phyloP scores from a whole-genome alignment of 2,329 filamentous ascomycete genomes.

The Botrytis tulipae region DNA sequence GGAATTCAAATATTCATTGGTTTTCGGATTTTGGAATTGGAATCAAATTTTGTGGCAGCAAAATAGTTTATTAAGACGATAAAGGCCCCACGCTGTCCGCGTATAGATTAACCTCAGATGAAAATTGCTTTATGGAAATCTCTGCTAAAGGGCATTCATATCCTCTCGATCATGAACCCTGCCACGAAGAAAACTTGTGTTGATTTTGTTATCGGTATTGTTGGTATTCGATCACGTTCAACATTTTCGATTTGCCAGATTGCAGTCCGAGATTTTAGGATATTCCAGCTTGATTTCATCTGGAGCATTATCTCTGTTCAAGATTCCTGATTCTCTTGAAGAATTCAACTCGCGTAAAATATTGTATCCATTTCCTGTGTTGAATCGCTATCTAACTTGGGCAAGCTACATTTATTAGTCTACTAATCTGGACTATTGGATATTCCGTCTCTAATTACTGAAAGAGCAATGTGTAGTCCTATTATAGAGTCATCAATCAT shows the following conservation, averaged over 20 bases:
- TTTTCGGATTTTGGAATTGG: accelerated
- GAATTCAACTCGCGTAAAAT: not conserved
- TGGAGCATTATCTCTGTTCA: not conserved
- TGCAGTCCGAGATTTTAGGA: not conserved
- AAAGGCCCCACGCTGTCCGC: no score
- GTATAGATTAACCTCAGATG: not conserved
- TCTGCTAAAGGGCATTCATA: not conserved
- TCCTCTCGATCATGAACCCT: not conserved
- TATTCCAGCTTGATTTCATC: not conserved
- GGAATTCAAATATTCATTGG: not conserved
- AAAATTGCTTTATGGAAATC: not conserved
- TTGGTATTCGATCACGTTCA: not conserved
- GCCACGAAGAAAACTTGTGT: not conserved
- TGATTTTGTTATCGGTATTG: not conserved
- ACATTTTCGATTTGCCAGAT: not conserved
- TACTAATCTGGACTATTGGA: not conserved
- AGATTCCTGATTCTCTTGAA: not conserved
- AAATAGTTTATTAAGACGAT: accelerated
- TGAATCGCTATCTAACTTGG: not conserved
- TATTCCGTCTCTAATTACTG: not conserved
- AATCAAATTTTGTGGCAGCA: accelerated
- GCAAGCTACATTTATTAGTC: not conserved
- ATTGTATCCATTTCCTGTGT: not conserved
- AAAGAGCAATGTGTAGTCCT: not conserved
- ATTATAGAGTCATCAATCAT: not conserved